Percentiles rank a stretch among this genome's conserved stretches.
phyloP scores from a whole-genome alignment of 129 eudicot species.

The Tanacetum coccineum region DNA sequence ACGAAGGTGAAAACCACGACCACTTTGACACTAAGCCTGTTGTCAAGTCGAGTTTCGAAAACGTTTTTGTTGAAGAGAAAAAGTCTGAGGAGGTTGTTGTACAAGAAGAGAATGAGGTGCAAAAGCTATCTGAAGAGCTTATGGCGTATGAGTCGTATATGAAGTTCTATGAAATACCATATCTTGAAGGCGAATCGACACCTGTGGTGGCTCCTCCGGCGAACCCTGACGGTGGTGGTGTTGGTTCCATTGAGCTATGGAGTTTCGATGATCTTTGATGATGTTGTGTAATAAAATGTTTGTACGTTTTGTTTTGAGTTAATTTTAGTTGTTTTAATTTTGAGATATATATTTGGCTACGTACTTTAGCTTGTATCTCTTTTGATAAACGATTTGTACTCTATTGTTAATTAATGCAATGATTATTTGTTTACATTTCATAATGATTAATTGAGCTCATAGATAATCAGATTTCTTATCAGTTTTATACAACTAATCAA shows the following conservation, averaged over 20 bases:
- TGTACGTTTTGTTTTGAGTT: not conserved
- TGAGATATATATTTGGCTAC: too few species aligned
- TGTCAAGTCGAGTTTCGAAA: not conserved
- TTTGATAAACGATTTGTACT: too few species aligned
- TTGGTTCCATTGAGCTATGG: conserved; percentile 62
- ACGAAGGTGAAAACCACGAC: conserved; percentile 35
- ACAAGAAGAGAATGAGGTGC: conserved; percentile 40
- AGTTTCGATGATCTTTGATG: conserved; percentile 53
- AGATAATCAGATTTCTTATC: too few species aligned
- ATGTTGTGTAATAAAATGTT: not conserved
- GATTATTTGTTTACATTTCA: too few species aligned
- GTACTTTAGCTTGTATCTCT: too few species aligned
- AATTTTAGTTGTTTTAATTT: too few species aligned
- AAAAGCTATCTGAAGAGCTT: conserved; percentile 71
- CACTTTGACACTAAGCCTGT: not conserved
- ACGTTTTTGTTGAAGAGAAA: conserved; percentile 3
- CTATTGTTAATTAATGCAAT: too few species aligned
- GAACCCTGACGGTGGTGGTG: conserved; percentile 40
- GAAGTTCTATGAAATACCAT: conserved; percentile 86
- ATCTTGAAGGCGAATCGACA: conserved; percentile 55
- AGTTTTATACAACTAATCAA: too few species aligned
- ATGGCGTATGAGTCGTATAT: conserved; percentile 80
- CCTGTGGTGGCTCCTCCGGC: conserved; percentile 26
- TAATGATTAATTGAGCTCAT: too few species aligned
- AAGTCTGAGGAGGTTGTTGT: conserved; percentile 11